Conservation (phyloP, 495 filamentous ascomycete species). For the Hypoxylon trugodes region DNA sequence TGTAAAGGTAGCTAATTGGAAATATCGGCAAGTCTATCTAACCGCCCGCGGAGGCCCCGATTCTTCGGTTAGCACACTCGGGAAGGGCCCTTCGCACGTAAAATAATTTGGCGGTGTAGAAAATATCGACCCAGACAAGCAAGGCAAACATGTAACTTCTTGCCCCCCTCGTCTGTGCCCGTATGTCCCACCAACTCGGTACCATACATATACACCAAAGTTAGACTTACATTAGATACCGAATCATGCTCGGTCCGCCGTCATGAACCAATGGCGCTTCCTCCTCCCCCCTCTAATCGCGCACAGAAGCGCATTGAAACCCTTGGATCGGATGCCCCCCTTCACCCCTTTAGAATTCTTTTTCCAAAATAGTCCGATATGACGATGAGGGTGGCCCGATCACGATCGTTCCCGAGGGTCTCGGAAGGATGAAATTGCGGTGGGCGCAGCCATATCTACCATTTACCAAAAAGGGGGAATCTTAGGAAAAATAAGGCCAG, state of each 20-base stretch:
- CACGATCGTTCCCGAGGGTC: conserved; percentile 9
- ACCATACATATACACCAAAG: not conserved
- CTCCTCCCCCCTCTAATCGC: too few species aligned
- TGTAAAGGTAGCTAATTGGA: conserved; percentile 3
- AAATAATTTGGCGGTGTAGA: conserved; percentile 29
- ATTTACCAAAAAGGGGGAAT: conserved; percentile 2
- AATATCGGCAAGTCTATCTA: not conserved
- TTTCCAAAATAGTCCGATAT: too few species aligned
- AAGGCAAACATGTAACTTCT: not conserved
- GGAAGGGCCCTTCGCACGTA: conserved; percentile 10
- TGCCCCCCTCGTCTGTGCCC: conserved; percentile 2
- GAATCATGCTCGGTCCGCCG: not conserved
- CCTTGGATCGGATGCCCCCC: not conserved
- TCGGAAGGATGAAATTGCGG: conserved; percentile 25
- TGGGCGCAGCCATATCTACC: conserved; percentile 20
- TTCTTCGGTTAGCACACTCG: conserved; percentile 22
- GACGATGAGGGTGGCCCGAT: conserved; percentile 7
- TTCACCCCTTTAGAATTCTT: not conserved
- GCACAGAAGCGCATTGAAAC: conserved; percentile 4
- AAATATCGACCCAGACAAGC: conserved; percentile 8
- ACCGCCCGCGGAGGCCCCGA: conserved; percentile 23
- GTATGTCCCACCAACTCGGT: conserved; percentile 14
- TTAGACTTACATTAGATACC: not conserved
- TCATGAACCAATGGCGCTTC: not conserved
- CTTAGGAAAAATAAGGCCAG: not conserved